phyloP scores from a whole-genome alignment of 805 yeast species.

The Nakazawaea ambrosiae region DNA sequence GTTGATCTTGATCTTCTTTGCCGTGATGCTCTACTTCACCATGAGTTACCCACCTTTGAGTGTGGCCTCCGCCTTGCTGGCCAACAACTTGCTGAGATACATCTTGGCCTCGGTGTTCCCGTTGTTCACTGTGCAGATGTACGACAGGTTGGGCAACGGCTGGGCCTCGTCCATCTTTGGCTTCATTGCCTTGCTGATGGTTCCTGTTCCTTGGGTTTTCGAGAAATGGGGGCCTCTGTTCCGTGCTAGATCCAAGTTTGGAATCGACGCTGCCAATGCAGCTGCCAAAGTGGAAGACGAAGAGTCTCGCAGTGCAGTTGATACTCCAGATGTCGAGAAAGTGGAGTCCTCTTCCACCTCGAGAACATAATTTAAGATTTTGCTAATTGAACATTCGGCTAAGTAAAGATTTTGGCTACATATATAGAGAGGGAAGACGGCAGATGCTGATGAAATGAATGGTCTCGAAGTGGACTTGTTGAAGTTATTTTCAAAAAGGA shows the following conservation, averaged over 20 bases:
- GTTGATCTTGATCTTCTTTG: conserved; percentile 62
- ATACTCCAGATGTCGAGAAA: too few relatives aligned
- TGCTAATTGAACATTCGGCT: too few relatives aligned
- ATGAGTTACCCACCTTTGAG: conserved; percentile 66
- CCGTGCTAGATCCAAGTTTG: conserved; percentile 51
- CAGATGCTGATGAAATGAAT: too few relatives aligned
- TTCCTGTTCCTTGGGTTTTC: conserved; percentile 72
- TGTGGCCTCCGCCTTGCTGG: conserved; percentile 86
- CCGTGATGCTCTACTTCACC: conserved; percentile 61
- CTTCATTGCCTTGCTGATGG: conserved; percentile 59
- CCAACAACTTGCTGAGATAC: conserved; percentile 76
- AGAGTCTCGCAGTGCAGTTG: too few relatives aligned
- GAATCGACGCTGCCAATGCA: conserved; percentile 46
- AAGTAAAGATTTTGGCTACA: too few relatives aligned
- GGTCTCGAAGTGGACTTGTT: too few relatives aligned
- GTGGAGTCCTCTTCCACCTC: not conserved
- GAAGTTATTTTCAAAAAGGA: too few relatives aligned
- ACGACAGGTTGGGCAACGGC: conserved; percentile 56
- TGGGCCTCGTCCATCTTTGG: conserved; percentile 76
- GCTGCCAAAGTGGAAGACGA: conserved; percentile 13
- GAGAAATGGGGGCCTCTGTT: conserved; percentile 49
- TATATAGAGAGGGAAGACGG: too few relatives aligned
- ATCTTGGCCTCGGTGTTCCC: conserved; percentile 76
- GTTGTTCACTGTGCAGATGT: conserved; percentile 81
- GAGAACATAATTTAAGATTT: too few relatives aligned